Evolutionary conservation across 805 yeast species (phyloP).

Genomic region (Dipodascopsis tothii): DNA sequence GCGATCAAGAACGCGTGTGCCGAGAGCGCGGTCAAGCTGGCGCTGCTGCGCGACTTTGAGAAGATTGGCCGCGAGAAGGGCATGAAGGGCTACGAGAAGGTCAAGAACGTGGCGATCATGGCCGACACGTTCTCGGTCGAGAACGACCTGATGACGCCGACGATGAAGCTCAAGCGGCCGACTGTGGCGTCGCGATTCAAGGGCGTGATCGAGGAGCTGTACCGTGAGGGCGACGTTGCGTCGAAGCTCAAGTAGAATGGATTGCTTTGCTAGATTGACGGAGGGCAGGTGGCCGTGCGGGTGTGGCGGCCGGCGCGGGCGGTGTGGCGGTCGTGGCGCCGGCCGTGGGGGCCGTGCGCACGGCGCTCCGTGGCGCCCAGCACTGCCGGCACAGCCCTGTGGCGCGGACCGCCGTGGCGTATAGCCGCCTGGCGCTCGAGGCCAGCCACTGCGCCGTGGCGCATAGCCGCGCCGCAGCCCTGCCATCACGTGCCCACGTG

Average conservation of each 20-base stretch:
- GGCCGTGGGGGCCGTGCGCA: no score
- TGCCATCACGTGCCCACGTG: no score
- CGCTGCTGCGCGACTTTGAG: conserved; percentile 37
- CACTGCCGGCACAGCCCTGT: no score
- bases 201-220: conserved; percentile 37
- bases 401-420: no score
- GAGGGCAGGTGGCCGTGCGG: no score
- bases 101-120: conserved; percentile 47
- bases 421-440: no score
- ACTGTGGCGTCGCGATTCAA: conserved; percentile 41
- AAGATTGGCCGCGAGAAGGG: conserved; percentile 32
- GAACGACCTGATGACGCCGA: conserved; percentile 61
- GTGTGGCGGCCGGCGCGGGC: no score
- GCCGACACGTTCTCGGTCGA: conserved; percentile 57
- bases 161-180: conserved; percentile 49
- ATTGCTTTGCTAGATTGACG: neutral
- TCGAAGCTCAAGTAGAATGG: neutral
- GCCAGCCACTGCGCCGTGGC: no score
- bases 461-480: no score
- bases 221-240: conserved; percentile 38
- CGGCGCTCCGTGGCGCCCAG: no score
- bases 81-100: conserved; percentile 56
- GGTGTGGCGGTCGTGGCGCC: no score
- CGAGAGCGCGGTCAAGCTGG: conserved; percentile 33
- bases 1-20: conserved; percentile 29